These are phyloP conservation scores for Fusarium nygamai DNA, from an alignment of 2,329 filamentous ascomycete species.

Conservation along the genomic window DNA sequence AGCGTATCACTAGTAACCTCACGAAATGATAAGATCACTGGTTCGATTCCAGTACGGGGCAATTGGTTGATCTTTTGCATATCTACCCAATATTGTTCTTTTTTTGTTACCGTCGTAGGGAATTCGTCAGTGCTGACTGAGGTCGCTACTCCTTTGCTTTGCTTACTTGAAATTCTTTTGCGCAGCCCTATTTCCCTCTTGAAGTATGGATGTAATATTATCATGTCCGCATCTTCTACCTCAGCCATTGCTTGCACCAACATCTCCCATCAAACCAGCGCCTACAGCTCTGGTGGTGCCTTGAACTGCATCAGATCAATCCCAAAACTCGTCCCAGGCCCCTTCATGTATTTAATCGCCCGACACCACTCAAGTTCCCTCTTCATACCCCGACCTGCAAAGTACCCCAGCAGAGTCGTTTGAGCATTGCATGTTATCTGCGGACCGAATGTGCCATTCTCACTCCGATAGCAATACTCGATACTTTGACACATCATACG, in stretches of 20 bases:
- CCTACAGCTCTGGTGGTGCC: not conserved
- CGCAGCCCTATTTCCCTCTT: too few species aligned
- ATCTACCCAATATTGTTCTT: fast-evolving
- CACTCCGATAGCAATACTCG: constrained; percentile 6
- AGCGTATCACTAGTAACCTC: not conserved
- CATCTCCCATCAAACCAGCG: fast-evolving
- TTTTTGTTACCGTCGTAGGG: not conserved
- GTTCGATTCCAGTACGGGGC: not conserved
- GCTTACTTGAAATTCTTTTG: not conserved
- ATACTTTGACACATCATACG: constrained; percentile 5
- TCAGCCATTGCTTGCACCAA: fast-evolving
- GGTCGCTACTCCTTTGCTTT: not conserved
- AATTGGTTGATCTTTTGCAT: not conserved
- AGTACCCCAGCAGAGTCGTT: not conserved
- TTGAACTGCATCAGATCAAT: constrained; percentile 12
- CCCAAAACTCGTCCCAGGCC: not conserved
- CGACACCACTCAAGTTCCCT: constrained; percentile 1
- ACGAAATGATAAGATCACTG: not conserved
- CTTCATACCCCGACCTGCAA: not conserved
- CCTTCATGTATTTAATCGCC: not conserved
- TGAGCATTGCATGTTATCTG: constrained; percentile 14
- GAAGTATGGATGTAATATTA: fast-evolving
- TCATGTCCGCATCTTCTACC: too few species aligned
- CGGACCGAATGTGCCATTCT: constrained; percentile 11
- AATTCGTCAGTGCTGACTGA: too few species aligned